These are phyloP conservation scores for Saksenaea vasiformis DNA, from an alignment of 371 early-diverging fungal species.

Conservation along the genomic window DNA sequence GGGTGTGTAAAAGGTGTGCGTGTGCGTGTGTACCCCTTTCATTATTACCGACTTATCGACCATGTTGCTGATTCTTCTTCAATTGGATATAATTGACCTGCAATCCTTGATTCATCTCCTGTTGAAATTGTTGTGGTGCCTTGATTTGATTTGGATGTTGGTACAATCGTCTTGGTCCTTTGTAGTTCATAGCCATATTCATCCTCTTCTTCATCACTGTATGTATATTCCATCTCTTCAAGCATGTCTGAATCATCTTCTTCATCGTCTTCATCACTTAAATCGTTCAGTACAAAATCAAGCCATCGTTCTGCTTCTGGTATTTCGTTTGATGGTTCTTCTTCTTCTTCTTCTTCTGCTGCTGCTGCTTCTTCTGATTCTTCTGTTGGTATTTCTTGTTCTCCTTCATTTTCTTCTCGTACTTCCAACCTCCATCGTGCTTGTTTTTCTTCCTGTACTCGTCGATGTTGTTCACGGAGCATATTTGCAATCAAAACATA, in stretches of 20 bases:
- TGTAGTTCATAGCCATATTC: not conserved
- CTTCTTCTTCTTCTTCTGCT: constrained; percentile 30
- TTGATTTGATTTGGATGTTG: not conserved
- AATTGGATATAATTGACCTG: not conserved
- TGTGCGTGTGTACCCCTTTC: not conserved
- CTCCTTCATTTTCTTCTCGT: not conserved
- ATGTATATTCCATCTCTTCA: not conserved
- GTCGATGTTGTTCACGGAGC: constrained; percentile 6
- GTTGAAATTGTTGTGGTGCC: not conserved
- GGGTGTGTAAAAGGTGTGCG: too few relatives aligned
- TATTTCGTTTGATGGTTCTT: constrained; percentile 4
- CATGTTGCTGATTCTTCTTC: not conserved
- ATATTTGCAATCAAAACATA: constrained; percentile 17
- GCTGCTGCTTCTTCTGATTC: constrained; percentile 21
- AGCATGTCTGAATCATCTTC: not conserved
- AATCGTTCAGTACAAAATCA: not conserved
- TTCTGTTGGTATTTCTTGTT: constrained; percentile 16
- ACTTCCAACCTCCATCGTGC: not conserved
- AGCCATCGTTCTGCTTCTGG: constrained; percentile 3
- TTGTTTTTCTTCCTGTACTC: constrained; percentile 4
- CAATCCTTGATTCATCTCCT: not conserved
- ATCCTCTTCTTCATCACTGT: not conserved
- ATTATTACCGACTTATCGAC: too few relatives aligned
- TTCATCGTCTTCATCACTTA: not conserved
- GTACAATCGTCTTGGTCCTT: not conserved